phyloP scores from a whole-genome alignment of 169 alveolate genomes.

The Cryptosporidium baileyi region DNA sequence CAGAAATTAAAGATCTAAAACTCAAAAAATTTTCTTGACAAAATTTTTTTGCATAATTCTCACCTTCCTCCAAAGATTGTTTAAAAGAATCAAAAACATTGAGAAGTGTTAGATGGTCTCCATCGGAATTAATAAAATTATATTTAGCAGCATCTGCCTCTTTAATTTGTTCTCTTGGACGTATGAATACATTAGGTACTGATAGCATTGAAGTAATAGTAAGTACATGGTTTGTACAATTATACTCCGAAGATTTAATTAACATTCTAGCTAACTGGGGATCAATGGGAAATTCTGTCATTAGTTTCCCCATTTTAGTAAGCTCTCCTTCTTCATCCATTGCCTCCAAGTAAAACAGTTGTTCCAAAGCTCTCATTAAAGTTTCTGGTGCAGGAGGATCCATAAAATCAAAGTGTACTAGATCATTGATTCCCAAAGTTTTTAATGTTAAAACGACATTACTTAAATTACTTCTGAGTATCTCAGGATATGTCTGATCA shows the following conservation, averaged over 20 bases:
- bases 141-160: constrained; percentile 92
- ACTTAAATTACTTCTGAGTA: constrained; percentile 94
- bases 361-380: constrained; percentile 95
- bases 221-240: constrained; percentile 88
- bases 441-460: constrained; percentile 94
- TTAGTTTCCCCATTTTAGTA: constrained; percentile 92
- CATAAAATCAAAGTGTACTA: constrained; percentile 98
- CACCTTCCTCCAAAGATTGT: constrained; percentile 75
- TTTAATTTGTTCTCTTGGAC: constrained; percentile 90
- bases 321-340: constrained; percentile 98
- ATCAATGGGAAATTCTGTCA: constrained; percentile 98
- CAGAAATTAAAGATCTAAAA: constrained; percentile 89
- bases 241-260: constrained; percentile 83
- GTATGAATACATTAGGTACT: constrained; percentile 89
- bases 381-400: constrained; percentile 99
- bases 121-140: constrained; percentile 92
- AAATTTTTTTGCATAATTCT: constrained; percentile 84
- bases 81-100: constrained; percentile 79
- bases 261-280: constrained; percentile 96
- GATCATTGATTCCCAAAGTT: constrained; percentile 95
- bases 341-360: constrained; percentile 94
- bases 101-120: constrained; percentile 97
- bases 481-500: constrained; percentile 98
- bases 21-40: constrained; percentile 88
- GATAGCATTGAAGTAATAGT: constrained; percentile 92